A percentile compares a stretch with the other conserved stretches of the same genome.
Evolutionary conservation across 169 alveolate genomes (phyloP).

Genomic region (Eimeria falciformis): DNA sequence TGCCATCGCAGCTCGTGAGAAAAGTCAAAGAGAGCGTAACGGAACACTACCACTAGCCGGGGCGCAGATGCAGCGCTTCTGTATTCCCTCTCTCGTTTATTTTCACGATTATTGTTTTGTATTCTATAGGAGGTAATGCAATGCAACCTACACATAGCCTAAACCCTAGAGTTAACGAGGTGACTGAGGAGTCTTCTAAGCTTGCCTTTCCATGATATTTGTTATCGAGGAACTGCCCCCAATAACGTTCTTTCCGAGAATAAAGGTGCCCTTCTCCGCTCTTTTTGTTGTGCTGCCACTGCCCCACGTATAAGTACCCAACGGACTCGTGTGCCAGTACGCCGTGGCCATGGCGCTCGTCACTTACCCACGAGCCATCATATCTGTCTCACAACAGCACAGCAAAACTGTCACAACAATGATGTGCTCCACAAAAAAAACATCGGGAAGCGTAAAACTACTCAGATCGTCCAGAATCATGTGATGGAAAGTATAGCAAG

Average conservation of each 20-base stretch:
- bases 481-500: neutral
- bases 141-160: too few species aligned
- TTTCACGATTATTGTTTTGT: too few species aligned
- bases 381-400: conserved; percentile 64
- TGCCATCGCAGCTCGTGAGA: too few species aligned
- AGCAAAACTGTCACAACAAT: neutral
- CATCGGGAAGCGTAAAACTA: neutral
- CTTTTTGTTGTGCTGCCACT: conserved; percentile 76
- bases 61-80: too few species aligned
- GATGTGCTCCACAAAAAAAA: neutral
- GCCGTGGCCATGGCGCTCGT: conserved; percentile 78
- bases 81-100: too few species aligned
- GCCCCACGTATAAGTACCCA: conserved; percentile 75
- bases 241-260: conserved; percentile 67
- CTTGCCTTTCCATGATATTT: conserved; percentile 75
- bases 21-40: too few species aligned
- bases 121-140: too few species aligned
- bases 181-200: too few species aligned
- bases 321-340: conserved; percentile 69
- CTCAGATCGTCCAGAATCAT: neutral
- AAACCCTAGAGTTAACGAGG: too few species aligned
- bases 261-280: conserved; percentile 76
- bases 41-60: too few species aligned
- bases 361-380: conserved; percentile 78
- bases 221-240: conserved; percentile 77